phyloP scores from a whole-genome alignment of 1,284 basidiomycete species.

The Coniophora puteana region DNA sequence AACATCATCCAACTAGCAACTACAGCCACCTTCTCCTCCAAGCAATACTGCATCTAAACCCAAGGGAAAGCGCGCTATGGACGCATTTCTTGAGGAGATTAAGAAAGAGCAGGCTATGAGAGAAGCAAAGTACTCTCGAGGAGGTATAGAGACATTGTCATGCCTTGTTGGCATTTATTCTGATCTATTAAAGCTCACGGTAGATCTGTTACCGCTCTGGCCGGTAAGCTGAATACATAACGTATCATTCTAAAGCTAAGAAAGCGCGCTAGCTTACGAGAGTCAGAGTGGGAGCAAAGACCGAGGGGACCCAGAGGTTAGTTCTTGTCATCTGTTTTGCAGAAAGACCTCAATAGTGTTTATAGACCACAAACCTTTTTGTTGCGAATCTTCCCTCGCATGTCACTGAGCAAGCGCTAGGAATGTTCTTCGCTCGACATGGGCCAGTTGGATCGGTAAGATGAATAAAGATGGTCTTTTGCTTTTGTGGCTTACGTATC shows the following conservation, averaged over 20 bases:
- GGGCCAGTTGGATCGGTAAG: constrained; percentile 71
- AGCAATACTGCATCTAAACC: constrained; percentile 48
- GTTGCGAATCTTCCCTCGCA: constrained; percentile 86
- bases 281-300: constrained; percentile 88
- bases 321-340: constrained; percentile 11
- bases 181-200: constrained; percentile 33
- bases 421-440: constrained; percentile 77
- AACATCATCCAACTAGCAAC: constrained; percentile 4
- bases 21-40: constrained; percentile 49
- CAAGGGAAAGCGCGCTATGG: constrained; percentile 92
- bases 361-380: constrained; percentile 89
- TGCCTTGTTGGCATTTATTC: constrained; percentile 7
- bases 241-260: constrained; percentile 4
- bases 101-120: constrained; percentile 90
- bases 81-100: constrained; percentile 89
- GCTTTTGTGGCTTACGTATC: constrained; percentile 2
- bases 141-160: constrained; percentile 42
- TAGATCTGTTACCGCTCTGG: constrained; percentile 82
- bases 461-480: background rate
- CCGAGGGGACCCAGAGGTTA: constrained; percentile 75
- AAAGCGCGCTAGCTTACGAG: constrained; percentile 60
- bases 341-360: constrained; percentile 9
- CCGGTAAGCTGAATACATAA: constrained; percentile 45
- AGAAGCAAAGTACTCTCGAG: constrained; percentile 76
- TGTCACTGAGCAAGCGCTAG: constrained; percentile 81